A percentile compares a stretch with the other conserved stretches of the same genome.
These are phyloP conservation scores for Chlorociboria aeruginascens DNA, from an alignment of 495 filamentous ascomycete species.

Conservation along the genomic window DNA sequence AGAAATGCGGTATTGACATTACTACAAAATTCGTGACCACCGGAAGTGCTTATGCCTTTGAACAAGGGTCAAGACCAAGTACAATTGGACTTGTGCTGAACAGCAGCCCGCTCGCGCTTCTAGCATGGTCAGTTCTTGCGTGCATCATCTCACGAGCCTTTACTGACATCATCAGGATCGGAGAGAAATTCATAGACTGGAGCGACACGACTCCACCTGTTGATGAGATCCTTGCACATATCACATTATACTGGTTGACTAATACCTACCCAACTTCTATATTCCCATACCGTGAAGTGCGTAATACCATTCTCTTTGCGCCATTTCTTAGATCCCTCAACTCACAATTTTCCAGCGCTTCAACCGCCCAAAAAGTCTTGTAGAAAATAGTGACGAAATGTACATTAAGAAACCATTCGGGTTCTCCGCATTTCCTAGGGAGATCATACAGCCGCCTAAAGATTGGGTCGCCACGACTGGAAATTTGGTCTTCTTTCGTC, in stretches of 20 bases:
- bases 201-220: constrained; percentile 37
- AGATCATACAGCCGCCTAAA: constrained; percentile 37
- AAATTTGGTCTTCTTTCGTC: constrained; percentile 34
- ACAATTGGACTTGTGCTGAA: constrained; percentile 51
- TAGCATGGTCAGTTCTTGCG: constrained; percentile 43
- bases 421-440: constrained; percentile 43
- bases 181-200: constrained; percentile 59
- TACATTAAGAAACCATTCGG: constrained; percentile 45
- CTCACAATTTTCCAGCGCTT: background rate
- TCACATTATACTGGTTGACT: constrained; percentile 57
- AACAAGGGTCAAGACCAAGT: constrained; percentile 46
- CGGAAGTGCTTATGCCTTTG: constrained; percentile 40
- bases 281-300: constrained; percentile 38
- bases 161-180: constrained; percentile 32
- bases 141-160: constrained; percentile 3
- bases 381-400: constrained; percentile 17
- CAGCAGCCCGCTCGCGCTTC: constrained; percentile 45
- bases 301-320: background rate
- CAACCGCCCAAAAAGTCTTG: constrained; percentile 12
- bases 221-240: constrained; percentile 42
- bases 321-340: background rate
- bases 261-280: constrained; percentile 43
- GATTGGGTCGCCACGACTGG: constrained; percentile 37
- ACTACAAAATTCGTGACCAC: constrained; percentile 22
- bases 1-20: constrained; percentile 25